Base-by-base conservation (phyloP, 805 yeast genomes). In the Sugiyamaella boreocaroliniensis region DNA sequence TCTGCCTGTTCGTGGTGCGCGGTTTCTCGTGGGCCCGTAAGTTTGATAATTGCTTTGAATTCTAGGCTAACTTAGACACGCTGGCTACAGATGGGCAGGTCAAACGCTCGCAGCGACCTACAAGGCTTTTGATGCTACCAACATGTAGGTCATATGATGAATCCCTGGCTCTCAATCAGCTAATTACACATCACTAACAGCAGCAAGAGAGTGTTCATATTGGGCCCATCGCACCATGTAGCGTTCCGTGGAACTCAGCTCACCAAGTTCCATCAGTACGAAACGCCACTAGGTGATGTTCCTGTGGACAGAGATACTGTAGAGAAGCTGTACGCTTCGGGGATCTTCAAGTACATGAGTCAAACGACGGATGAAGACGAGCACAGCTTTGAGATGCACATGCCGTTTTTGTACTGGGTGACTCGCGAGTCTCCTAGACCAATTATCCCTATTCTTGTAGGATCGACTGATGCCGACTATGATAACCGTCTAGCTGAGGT, bases 181-280 rank as follows among this genome's bases (percentile, higher is more conserved):
- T 47, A 14, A 7, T 16, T 43, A 18, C 43, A 6, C 43, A 43
- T 22, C 6, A 22, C 26, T 22, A 22, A 22, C 26, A 22, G 26
- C 26, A 71, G 76, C 16, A 76, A 80, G 58, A 73, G 92, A 16
- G 79, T 93, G 1, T 86, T 93, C 59, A 72, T 93, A 1, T 66
- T 93, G 64, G 97, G 98, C 0, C 99, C 99, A 0, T 86, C 96
- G 0, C 99, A 93, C 65, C 95, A 87, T 67, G 83, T 86, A 8
- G 90, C 85, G 65, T 88, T 86, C 70, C 73, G 73, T 52, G 83
- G 84, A 26, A 73, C 75, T 26, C 85, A 79, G 0, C 68, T 79
- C 53, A 75, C 86, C 1, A 67, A 67, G 1, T 89, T 74, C 63
- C 73, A 71, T 12, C 58, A 55, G 8, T 83, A 88, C 62, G 85